Percentiles rank a stretch among this genome's conserved stretches.
These are phyloP conservation scores for Mortierella sp. DNA, from an alignment of 371 early-diverging fungal species.

Conservation along the genomic window DNA sequence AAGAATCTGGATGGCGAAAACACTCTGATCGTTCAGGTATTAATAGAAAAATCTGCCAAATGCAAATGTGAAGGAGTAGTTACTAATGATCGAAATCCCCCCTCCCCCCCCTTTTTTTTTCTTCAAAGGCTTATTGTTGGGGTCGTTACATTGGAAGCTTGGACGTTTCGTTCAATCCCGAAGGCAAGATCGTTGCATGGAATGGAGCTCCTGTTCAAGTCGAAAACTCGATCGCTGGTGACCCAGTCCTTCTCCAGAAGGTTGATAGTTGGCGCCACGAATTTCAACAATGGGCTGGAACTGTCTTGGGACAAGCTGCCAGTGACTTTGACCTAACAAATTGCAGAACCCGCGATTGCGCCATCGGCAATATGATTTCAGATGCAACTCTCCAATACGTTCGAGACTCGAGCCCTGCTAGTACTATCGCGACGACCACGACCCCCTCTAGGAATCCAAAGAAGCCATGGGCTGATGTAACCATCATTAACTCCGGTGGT, in stretches of 20 bases:
- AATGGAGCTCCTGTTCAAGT: conserved; percentile 69
- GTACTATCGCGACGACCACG: neutral
- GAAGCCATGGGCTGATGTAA: conserved; percentile 23
- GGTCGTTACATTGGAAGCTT: conserved; percentile 77
- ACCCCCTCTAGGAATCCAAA: neutral
- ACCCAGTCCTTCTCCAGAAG: conserved; percentile 38
- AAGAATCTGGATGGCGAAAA: conserved; percentile 64
- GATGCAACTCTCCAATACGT: conserved; percentile 60
- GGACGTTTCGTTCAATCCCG: conserved; percentile 66
- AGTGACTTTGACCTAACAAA: conserved; percentile 41
- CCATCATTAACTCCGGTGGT: conserved; percentile 65
- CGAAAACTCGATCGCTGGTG: conserved; percentile 57
- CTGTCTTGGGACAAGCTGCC: conserved; percentile 56
- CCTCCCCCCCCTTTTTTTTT: neutral
- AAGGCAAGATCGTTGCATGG: conserved; percentile 58
- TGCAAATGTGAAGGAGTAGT: neutral
- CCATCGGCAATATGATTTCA: conserved; percentile 63
- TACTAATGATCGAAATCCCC: neutral
- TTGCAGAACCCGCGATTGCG: conserved; percentile 61
- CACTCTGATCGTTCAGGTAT: conserved; percentile 71
- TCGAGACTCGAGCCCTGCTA: neutral
- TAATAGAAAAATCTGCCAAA: neutral
- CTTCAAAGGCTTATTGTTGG: conserved; percentile 36
- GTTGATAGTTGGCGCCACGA: conserved; percentile 61
- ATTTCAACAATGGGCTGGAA: conserved; percentile 57